Evolutionary conservation across 2,329 filamentous ascomycete genomes (phyloP).

Genomic region (Beauveria sp.): DNA sequence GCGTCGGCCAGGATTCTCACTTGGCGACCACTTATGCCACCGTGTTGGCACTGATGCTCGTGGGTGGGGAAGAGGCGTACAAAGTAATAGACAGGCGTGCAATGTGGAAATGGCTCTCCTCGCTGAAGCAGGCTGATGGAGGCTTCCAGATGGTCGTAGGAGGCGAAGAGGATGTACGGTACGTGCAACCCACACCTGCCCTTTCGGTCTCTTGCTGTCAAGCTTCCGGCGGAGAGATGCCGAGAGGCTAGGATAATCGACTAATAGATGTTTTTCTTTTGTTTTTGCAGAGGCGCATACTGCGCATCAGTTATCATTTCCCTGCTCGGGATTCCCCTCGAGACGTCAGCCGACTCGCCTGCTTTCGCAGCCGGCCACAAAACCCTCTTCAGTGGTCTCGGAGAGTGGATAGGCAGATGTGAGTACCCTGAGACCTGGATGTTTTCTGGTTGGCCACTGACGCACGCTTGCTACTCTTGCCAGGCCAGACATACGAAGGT

Average conservation of each 20-base stretch:
- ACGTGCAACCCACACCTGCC: conserved; percentile 23
- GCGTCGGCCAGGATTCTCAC: conserved; percentile 85
- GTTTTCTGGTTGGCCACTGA: background rate
- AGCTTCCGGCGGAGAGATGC: background rate
- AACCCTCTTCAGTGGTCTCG: conserved; percentile 63
- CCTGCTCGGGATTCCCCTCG: conserved; percentile 73
- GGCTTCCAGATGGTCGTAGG: conserved; percentile 83
- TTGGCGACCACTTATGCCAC: conserved; percentile 83
- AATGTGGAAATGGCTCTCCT: conserved; percentile 88
- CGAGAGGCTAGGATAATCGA: background rate
- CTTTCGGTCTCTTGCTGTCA: background rate
- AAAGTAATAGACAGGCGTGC: conserved; percentile 69
- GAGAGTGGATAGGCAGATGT: conserved; percentile 76
- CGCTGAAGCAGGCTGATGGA: conserved; percentile 77
- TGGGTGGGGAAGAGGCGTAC: conserved; percentile 68
- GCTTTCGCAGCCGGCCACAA: conserved; percentile 55
- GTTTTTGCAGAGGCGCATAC: conserved; percentile 66
- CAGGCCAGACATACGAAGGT: conserved; percentile 89
- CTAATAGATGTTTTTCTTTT: conserved; percentile 14
- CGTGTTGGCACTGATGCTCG: conserved; percentile 68
- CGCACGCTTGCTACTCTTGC: background rate
- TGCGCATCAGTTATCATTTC: conserved; percentile 81
- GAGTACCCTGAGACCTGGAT: conserved; percentile 30
- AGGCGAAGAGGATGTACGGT: conserved; percentile 90
- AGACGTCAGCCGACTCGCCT: conserved; percentile 66